phyloP scores from a whole-genome alignment of 495 filamentous ascomycete species.

The Penicillium bialowiezense region DNA sequence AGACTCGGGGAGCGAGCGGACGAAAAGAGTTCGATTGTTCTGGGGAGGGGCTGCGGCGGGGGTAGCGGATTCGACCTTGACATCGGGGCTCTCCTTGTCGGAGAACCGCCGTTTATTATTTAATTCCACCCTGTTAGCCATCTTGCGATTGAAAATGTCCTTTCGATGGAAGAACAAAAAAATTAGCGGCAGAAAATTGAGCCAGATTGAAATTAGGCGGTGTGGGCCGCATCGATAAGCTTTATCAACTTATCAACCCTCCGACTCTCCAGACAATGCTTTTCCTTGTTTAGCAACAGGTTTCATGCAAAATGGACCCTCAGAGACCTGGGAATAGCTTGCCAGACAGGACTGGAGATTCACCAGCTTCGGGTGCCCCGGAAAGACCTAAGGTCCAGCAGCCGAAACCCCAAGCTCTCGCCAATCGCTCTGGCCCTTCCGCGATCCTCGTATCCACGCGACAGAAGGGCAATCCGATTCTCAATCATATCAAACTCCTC shows the following conservation, averaged over 20 bases:
- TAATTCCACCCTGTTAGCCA: conserved; percentile 31
- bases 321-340: conserved; percentile 37
- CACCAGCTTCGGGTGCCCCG: conserved; percentile 26
- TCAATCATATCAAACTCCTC: conserved; percentile 75
- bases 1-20: conserved; percentile 75
- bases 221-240: conserved; percentile 22
- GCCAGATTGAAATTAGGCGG: conserved; percentile 16
- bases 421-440: conserved; percentile 64
- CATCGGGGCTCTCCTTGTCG: conserved; percentile 15
- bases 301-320: not conserved
- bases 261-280: conserved; percentile 11
- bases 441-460: conserved; percentile 80
- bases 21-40: conserved; percentile 73
- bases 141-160: conserved; percentile 20
- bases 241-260: conserved; percentile 1
- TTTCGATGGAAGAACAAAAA: conserved; percentile 25
- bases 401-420: conserved; percentile 79
- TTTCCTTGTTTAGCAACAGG: not conserved
- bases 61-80: conserved; percentile 24
- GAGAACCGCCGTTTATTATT: conserved; percentile 34
- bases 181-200: conserved; percentile 48
- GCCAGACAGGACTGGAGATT: conserved; percentile 16
- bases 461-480: conserved; percentile 93
- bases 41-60: conserved; percentile 27
- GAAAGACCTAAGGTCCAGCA: conserved; percentile 64